A percentile compares a stretch with the other conserved stretches of the same genome.
These are phyloP conservation scores for Trichoderma hamatum DNA, from an alignment of 2,329 filamentous ascomycete species.

Conservation along the genomic window DNA sequence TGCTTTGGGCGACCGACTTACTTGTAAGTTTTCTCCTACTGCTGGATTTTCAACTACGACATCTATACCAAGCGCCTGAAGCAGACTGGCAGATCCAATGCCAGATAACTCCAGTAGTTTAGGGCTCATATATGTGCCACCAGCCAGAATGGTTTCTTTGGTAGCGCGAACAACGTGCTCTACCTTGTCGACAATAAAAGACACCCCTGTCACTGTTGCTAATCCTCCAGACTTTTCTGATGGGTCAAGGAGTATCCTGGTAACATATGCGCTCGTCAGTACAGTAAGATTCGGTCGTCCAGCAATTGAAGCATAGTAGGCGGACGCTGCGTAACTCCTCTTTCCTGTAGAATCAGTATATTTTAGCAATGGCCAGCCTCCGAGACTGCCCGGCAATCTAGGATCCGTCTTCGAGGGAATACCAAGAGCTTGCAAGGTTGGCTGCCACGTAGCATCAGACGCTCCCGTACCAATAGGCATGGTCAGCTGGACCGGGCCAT, in stretches of 20 bases:
- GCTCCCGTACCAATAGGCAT: slow-evolving; percentile 33
- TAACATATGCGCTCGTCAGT: not conserved
- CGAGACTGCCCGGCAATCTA: not conserved
- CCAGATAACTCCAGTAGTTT: slow-evolving; percentile 64
- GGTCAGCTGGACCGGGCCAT: slow-evolving; percentile 35
- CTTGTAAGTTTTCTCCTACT: slow-evolving; percentile 54
- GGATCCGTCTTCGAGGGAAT: not conserved
- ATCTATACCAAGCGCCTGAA: slow-evolving; percentile 43
- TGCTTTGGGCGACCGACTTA: too few species aligned
- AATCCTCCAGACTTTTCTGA: not conserved
- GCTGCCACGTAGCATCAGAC: not conserved
- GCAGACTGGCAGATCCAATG: slow-evolving; percentile 50
- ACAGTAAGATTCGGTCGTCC: not conserved
- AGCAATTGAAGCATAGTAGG: not conserved
- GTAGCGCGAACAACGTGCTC: not conserved
- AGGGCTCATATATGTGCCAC: slow-evolving; percentile 59
- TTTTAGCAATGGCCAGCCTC: not conserved
- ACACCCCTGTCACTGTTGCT: not conserved
- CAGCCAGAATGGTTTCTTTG: slow-evolving; percentile 57
- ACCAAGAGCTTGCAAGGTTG: not conserved
- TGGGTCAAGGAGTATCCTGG: not conserved
- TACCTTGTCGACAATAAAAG: not conserved
- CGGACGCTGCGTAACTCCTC: slow-evolving; percentile 12
- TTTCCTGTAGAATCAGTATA: not conserved
- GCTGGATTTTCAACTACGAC: slow-evolving; percentile 46